Evolutionary conservation across 2,329 filamentous ascomycete genomes (phyloP).

Genomic region (Trichoderma sp.): DNA sequence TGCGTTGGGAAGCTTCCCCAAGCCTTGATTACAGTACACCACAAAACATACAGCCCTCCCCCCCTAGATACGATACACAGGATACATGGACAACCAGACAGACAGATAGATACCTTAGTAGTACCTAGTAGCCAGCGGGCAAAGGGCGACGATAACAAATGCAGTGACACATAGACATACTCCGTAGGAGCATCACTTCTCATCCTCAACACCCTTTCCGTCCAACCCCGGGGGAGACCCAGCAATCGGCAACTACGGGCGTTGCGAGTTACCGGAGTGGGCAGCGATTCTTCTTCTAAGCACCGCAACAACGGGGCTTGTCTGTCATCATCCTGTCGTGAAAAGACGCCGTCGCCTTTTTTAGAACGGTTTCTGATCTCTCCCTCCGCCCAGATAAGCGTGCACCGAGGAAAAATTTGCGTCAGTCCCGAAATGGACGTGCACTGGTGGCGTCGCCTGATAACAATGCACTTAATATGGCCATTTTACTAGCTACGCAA

Average conservation of each 20-base stretch:
- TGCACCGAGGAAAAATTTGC: neutral
- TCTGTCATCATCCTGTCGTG: conserved; percentile 4
- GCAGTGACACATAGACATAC: neutral
- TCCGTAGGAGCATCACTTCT: neutral
- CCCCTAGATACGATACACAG: too few relatives aligned
- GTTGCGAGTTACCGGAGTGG: conserved; percentile 10
- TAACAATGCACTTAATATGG: conserved; percentile 4
- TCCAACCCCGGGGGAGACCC: neutral
- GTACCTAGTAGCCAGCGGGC: too few relatives aligned
- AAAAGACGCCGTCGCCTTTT: conserved; percentile 13
- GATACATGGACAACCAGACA: neutral
- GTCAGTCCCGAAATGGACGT: conserved; percentile 8
- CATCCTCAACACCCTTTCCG: neutral
- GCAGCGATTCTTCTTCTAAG: neutral
- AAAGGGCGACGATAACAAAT: neutral
- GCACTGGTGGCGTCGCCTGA: conserved; percentile 12
- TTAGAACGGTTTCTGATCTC: conserved; percentile 5
- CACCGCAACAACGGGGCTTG: neutral
- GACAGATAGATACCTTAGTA: neutral
- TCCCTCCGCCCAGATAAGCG: conserved; percentile 16
- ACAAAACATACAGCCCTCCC: too few relatives aligned
- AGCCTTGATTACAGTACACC: neutral
- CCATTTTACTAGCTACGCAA: neutral
- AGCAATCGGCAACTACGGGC: neutral
- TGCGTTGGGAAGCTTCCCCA: neutral